Evolutionary conservation across 139 green algal species (phyloP).

Genomic region (Micractinium sp.): DNA sequence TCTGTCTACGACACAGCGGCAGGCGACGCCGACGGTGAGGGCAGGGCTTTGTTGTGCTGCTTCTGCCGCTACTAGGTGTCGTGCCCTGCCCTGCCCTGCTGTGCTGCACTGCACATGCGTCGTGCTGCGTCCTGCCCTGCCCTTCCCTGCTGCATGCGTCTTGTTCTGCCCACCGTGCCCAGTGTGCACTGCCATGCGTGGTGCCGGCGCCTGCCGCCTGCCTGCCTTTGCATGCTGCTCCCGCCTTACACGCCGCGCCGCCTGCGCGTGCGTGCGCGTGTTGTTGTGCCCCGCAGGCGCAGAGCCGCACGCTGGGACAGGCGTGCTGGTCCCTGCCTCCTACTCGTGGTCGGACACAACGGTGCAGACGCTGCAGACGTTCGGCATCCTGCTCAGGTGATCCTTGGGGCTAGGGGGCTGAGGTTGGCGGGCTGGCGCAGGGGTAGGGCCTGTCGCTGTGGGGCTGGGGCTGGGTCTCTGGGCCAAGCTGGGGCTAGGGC

Average conservation of each 20-base stretch:
- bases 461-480: no score
- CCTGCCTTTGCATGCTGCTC: background rate
- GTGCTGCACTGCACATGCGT: no score
- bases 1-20: slow-evolving; percentile 31
- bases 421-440: no score
- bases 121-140: no score
- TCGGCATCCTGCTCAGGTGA: slow-evolving; percentile 48
- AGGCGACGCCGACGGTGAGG: background rate
- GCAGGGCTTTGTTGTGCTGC: no score
- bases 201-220: background rate
- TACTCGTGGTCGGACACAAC: slow-evolving; percentile 16
- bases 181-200: background rate
- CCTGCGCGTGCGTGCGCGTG: background rate
- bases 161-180: background rate
- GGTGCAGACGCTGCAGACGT: slow-evolving; percentile 44
- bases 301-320: slow-evolving; percentile 10
- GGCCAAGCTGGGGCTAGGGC: no score
- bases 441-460: no score
- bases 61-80: background rate
- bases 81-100: background rate
- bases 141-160: background rate
- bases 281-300: background rate
- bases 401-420: no score
- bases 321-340: slow-evolving; percentile 33
- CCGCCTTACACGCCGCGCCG: background rate